phyloP scores from a whole-genome alignment of 306 rosid genomes.

The Herpetospermum pedunculosum region DNA sequence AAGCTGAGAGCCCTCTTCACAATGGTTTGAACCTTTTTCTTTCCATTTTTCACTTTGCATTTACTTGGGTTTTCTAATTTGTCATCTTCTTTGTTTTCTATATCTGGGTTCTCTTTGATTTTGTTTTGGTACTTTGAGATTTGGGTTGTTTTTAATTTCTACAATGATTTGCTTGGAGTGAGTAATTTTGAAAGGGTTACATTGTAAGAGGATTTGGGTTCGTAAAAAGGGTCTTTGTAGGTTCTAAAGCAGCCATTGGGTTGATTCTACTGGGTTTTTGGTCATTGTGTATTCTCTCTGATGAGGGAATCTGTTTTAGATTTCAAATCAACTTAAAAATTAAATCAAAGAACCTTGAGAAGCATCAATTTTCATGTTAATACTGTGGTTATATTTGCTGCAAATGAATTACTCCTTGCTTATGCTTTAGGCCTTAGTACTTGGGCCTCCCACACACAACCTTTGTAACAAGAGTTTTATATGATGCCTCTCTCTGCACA shows the following conservation, averaged over 20 bases:
- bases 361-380: not conserved
- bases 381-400: not conserved
- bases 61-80: not conserved
- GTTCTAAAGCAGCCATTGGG: not conserved
- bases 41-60: not conserved
- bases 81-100: constrained; percentile 1
- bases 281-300: not conserved
- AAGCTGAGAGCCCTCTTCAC: constrained; percentile 83
- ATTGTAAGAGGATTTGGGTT: not conserved
- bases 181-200: not conserved
- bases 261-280: not conserved
- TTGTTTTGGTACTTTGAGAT: not conserved
- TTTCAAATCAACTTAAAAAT: not conserved
- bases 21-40: constrained; percentile 36
- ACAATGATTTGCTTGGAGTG: not conserved
- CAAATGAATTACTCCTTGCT: not conserved
- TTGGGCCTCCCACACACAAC: not conserved
- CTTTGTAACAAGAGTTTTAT: not conserved
- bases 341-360: not conserved
- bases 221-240: not conserved
- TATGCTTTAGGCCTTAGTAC: not conserved
- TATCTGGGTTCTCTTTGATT: not conserved
- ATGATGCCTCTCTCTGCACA: constrained; percentile 14
- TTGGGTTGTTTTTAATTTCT: not conserved
- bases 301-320: not conserved